These are phyloP conservation scores for Cinnamomum micranthum DNA, from an alignment of 164 flowering plant species.

Conservation along the genomic window DNA sequence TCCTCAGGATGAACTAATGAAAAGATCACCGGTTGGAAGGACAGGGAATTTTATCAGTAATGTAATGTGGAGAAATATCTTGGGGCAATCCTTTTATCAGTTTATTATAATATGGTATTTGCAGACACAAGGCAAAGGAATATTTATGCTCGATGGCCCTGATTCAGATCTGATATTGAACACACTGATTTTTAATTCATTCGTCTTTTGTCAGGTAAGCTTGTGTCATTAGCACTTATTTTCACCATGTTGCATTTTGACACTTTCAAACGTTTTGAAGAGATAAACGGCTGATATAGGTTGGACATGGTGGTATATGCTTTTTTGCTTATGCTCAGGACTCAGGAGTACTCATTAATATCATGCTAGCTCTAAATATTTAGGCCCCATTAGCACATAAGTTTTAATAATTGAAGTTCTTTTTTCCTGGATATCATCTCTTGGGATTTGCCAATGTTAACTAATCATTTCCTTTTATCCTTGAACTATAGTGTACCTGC, in stretches of 20 bases:
- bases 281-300: no score
- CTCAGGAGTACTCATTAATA: no score
- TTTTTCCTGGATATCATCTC: no score
- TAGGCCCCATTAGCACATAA: no score
- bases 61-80: slow-evolving; percentile 92
- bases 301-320: no score
- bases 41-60: slow-evolving; percentile 85
- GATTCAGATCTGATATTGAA: slow-evolving; percentile 66
- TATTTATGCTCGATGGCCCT: slow-evolving; percentile 59
- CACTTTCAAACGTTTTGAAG: no score
- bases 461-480: no score
- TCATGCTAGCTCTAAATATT: no score
- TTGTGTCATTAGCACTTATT: neutral
- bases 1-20: slow-evolving; percentile 80
- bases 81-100: slow-evolving; percentile 85
- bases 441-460: no score
- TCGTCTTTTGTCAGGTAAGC: slow-evolving; percentile 92
- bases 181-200: slow-evolving; percentile 82
- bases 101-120: slow-evolving; percentile 75
- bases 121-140: slow-evolving; percentile 61
- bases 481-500: no score
- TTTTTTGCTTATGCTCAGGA: no score
- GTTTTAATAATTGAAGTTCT: no score
- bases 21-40: slow-evolving; percentile 80
- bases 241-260: neutral